These are phyloP conservation scores for Aspergillus hortae DNA, from an alignment of 2,329 filamentous ascomycete species.

Conservation along the genomic window DNA sequence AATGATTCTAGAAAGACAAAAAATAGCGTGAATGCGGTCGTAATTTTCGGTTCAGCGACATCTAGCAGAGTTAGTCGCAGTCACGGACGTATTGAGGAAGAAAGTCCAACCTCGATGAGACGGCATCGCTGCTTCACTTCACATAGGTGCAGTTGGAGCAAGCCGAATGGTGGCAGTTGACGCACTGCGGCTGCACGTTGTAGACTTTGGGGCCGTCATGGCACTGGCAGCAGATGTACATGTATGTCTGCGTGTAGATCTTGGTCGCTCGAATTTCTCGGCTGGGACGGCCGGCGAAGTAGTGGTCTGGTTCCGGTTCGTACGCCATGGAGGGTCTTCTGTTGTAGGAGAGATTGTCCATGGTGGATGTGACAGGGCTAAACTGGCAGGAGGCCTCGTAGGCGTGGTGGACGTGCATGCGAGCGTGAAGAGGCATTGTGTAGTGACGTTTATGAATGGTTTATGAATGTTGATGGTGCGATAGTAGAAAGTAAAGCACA, in stretches of 20 bases:
- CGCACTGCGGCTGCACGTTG: conserved; percentile 29
- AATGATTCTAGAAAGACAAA: not conserved
- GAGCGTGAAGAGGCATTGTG: not conserved
- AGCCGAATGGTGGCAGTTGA: conserved; percentile 21
- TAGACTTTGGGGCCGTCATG: conserved; percentile 38
- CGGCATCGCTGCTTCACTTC: conserved; percentile 16
- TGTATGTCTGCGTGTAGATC: conserved; percentile 13
- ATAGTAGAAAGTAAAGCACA: not conserved
- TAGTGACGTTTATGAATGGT: not conserved
- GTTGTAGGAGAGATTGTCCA: not conserved
- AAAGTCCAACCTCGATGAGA: not conserved
- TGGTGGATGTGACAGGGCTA: not conserved
- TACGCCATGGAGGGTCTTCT: not conserved
- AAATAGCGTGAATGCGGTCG: not conserved
- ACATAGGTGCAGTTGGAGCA: conserved; percentile 11
- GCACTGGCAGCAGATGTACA: conserved; percentile 40
- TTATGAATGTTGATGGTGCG: not conserved
- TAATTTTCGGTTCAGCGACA: not conserved
- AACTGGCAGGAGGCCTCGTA: not conserved
- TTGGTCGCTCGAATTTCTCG: not conserved
- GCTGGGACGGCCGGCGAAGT: not conserved
- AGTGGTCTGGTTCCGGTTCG: not conserved
- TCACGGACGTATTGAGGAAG: conserved; percentile 3
- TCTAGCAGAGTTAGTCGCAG: conserved; percentile 2
- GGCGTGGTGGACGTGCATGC: not conserved